Base-by-base conservation (phyloP, 805 yeast species). In the Torulaspora maleeae region DNA sequence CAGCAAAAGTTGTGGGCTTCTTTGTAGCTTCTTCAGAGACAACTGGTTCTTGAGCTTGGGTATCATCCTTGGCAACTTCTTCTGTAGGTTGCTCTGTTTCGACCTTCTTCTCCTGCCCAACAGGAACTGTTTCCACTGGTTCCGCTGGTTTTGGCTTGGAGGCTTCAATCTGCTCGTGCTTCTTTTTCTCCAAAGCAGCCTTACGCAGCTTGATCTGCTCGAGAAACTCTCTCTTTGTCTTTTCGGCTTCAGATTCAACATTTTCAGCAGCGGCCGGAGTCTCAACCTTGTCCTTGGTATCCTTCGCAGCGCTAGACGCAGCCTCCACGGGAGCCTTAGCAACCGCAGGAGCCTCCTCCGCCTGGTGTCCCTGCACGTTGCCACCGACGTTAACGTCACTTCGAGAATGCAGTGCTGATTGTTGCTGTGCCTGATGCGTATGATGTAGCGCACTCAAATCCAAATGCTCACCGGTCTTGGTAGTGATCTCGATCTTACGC, bases 381-480 rank as follows among this genome's bases (percentile, higher is more conserved):
- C 36, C 35, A 9, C 39, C 27, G 24, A 22, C 25, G 5, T 8
- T 22, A 8, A 8, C 25, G 2, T 22, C 25, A 22, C 25, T 8
- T 6, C 5, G 25, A 6, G 25, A 6, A 22, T 22, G 25, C 25
- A 41, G 25, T 19, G 34, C 34, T n/a, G 47, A 25, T 11, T 41
- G 45, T 29, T 36, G 45, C 32, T 27, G 38, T 9, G 45, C 32
- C 29, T 54, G 54, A 34, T 52, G 54, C 29, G 41, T 46, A 36
- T 59, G 63, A 38, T 59, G 63, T 12, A 60, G 52, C 7, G 58
- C 58, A 24, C 50, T 53, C 38, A 61, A 52, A 50, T 61, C 63
- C 24, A 61, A 44, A 42, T 52, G 59, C 44, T 64, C 64, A 28
- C 67, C 67, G 34, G 60, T 54, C 48, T 62, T 63, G n/a, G 64